Conservation (phyloP, 352 stramenopile genomes). For the Globisporangium acanthophoron region DNA sequence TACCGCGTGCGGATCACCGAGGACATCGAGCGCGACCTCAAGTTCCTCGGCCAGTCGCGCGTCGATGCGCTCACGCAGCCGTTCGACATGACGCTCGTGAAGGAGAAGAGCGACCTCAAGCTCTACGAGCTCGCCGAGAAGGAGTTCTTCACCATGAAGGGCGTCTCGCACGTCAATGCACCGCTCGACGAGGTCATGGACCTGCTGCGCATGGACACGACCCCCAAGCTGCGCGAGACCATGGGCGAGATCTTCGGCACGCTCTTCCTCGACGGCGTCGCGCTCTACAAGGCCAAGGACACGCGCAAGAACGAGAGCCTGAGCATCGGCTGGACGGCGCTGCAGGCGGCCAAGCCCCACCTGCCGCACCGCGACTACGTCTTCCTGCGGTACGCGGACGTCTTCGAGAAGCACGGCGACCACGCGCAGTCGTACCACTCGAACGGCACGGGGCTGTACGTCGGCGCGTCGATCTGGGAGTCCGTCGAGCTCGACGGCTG, state of each 20-base stretch:
- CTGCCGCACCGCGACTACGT: slow-evolving; percentile 85
- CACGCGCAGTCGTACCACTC: slow-evolving; percentile 50
- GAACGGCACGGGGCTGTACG: slow-evolving; percentile 43
- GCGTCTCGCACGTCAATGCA: slow-evolving; percentile 60
- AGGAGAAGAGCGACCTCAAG: slow-evolving; percentile 64
- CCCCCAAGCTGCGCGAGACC: slow-evolving; percentile 50
- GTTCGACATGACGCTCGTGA: slow-evolving; percentile 76
- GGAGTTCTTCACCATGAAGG: slow-evolving; percentile 87
- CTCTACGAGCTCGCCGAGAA: slow-evolving; percentile 76
- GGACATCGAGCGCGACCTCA: slow-evolving; percentile 80
- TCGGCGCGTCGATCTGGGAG: slow-evolving; percentile 80
- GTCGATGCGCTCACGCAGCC: slow-evolving; percentile 74
- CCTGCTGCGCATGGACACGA: slow-evolving; percentile 69
- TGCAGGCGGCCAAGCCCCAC: slow-evolving; percentile 78
- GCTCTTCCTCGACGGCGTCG: slow-evolving; percentile 75
- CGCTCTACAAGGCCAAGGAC: slow-evolving; percentile 62
- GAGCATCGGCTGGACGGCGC: slow-evolving; percentile 76
- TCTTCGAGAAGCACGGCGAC: slow-evolving; percentile 69
- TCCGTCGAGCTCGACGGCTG: slow-evolving; percentile 79
- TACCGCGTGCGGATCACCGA: slow-evolving; percentile 72
- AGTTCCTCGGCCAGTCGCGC: slow-evolving; percentile 77
- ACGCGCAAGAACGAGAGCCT: slow-evolving; percentile 60
- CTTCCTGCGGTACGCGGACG: slow-evolving; percentile 76
- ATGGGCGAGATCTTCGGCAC: slow-evolving; percentile 84
- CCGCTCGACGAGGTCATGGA: slow-evolving; percentile 80